A percentile compares a stretch with the other conserved stretches of the same genome.
phyloP scores from a whole-genome alignment of 768 basidiomycete species.

The Nidula microcarpa region DNA sequence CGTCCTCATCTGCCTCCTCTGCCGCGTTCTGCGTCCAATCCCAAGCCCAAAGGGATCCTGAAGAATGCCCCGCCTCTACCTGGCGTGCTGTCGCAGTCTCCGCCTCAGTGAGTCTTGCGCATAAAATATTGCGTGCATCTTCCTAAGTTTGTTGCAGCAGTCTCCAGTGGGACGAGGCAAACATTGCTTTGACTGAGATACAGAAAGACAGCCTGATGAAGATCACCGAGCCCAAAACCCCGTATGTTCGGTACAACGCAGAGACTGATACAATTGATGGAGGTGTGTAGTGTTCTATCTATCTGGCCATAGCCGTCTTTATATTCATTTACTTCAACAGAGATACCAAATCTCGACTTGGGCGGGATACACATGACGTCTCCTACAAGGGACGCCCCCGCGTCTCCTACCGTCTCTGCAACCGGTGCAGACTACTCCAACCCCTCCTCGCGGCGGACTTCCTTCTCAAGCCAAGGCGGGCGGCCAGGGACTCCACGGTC shows the following conservation, averaged over 20 bases:
- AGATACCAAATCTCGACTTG: conserved; percentile 81
- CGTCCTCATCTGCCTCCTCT: conserved; percentile 43
- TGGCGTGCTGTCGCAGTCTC: conserved; percentile 2
- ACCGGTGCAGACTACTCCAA: conserved; percentile 60
- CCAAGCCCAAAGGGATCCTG: conserved; percentile 84
- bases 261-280: conserved; percentile 83
- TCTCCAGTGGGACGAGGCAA: conserved; percentile 94
- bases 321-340: conserved; percentile 34
- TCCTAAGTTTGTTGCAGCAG: conserved; percentile 40
- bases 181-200: conserved; percentile 87
- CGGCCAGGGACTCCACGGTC: conserved; percentile 52
- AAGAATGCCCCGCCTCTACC: conserved; percentile 67
- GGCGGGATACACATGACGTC: conserved; percentile 31
- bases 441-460: conserved; percentile 72
- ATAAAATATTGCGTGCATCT: not conserved
- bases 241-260: conserved; percentile 88
- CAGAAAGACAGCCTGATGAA: conserved; percentile 97
- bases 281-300: conserved; percentile 60
- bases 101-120: conserved; percentile 43
- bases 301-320: no score
- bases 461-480: conserved; percentile 56
- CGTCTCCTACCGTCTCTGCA: conserved; percentile 49
- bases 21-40: conserved; percentile 60
- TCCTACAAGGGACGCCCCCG: conserved; percentile 23
- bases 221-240: conserved; percentile 97